A percentile compares a stretch with the other conserved stretches of the same genome.
Conservation (phyloP, 305 asterid species). For the Withania somnifera region DNA sequence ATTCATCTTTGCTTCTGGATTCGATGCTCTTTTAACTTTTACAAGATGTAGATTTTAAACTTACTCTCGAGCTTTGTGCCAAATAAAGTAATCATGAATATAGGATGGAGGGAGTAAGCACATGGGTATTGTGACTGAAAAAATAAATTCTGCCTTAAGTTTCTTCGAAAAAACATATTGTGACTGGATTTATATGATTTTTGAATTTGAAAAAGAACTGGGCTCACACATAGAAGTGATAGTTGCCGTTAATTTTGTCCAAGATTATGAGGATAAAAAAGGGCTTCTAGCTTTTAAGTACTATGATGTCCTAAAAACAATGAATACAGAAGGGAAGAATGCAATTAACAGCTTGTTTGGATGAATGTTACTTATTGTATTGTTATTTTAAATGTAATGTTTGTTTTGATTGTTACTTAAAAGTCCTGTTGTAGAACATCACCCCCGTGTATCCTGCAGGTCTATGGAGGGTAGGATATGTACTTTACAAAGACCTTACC, state of each 20-base stretch:
- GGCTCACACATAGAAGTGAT: not conserved
- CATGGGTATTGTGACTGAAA: not conserved
- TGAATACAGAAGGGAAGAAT: not conserved
- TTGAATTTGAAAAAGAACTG: not conserved
- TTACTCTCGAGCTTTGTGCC: not conserved
- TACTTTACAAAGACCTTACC: too few relatives aligned
- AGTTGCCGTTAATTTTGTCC: not conserved
- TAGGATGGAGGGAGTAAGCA: not conserved
- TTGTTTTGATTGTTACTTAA: not conserved
- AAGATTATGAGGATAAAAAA: not conserved
- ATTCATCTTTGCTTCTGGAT: not conserved
- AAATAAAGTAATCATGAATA: not conserved
- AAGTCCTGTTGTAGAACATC: too few relatives aligned
- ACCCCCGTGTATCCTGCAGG: too few relatives aligned
- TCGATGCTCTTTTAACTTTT: not conserved
- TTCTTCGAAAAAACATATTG: too few relatives aligned
- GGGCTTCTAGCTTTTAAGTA: not conserved
- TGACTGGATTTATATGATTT: not conserved
- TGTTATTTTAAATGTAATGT: too few relatives aligned
- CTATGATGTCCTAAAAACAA: not conserved
- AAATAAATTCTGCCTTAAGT: too few relatives aligned
- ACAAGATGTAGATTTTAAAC: not conserved
- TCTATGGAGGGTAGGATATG: not conserved
- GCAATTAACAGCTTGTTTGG: not conserved
- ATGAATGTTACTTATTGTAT: not conserved